Base-by-base conservation (phyloP, 1,139 yeast species). In the Lodderomyces elongisporus region DNA sequence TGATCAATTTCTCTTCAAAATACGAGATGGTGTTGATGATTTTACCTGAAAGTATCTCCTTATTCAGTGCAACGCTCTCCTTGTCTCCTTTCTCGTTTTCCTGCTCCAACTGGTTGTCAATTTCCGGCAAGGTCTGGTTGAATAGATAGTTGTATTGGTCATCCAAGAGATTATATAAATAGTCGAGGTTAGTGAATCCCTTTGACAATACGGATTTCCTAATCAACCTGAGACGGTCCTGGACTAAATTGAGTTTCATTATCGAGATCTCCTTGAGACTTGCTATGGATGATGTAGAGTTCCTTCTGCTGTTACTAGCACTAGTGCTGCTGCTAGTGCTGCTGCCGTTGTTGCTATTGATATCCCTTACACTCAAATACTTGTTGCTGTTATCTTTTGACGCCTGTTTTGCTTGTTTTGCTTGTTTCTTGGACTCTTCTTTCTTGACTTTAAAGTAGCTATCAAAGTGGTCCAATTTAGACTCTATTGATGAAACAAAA, bases 401-500 rank as follows among this genome's bases (percentile, higher is more conserved):
- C n/a, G n/a, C n/a, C n/a, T n/a, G n/a, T n/a, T n/a, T n/a, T n/a
- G n/a, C 16, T 18, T 12, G 21, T 21, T 16, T 9, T 18, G 30
- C 22, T 8, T 8, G 22, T 12, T 21, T 20, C 3, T 16, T 20
- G 20, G 34, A 39, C 17, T 31, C 31, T 10, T 28, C 16, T 9
- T 35, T 21, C 17, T 23, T 37, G 28, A 64, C 50, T 39, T 62
- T 59, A 45, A 77, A 72, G 44, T 66, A 75, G 39, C 58, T 66
- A 41, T 77, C 83, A 38, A 77, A 65, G 25, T 60, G 59, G 31
- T 72, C 77, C 23, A 77, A 53, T 32, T 74, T 60, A 2, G 69
- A 56, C 42, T 77, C 84, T 18, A 77, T 65, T n/a, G 74, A 68
- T 3, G 70, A 62, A 25, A 77, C 56, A 40, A 77, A 75, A 9